Evolutionary conservation across 2,329 filamentous ascomycete species (phyloP).

Genomic region (Stachybotrys elegans): DNA sequence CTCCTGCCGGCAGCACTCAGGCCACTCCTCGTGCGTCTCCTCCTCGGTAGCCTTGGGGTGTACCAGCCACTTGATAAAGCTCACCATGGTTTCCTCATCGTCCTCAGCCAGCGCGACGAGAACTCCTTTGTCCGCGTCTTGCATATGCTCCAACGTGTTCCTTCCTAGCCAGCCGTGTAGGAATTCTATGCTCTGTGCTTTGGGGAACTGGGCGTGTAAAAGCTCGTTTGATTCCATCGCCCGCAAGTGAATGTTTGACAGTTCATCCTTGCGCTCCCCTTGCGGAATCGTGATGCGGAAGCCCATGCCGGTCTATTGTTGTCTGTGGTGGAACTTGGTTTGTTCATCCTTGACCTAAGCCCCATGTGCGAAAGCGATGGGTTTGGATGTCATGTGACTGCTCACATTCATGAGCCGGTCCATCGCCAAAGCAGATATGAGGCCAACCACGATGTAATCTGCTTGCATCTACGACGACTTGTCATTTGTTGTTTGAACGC

Average conservation of each 20-base stretch:
- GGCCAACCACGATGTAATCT: too few species aligned
- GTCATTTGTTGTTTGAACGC: too few species aligned
- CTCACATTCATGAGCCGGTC: too few species aligned
- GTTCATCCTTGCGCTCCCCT: slow-evolving; percentile 15
- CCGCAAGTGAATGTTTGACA: slow-evolving; percentile 27
- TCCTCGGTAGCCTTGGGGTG: slow-evolving; percentile 15
- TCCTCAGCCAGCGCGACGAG: slow-evolving; percentile 27
- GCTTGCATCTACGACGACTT: too few species aligned
- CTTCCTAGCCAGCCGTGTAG: slow-evolving; percentile 23
- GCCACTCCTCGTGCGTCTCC: slow-evolving; percentile 18
- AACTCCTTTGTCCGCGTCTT: slow-evolving; percentile 19
- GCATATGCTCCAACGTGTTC: slow-evolving; percentile 24
- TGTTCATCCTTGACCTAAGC: neutral
- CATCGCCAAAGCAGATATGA: too few species aligned
- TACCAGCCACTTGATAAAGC: slow-evolving; percentile 32
- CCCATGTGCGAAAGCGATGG: neutral
- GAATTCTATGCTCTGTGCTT: slow-evolving; percentile 18
- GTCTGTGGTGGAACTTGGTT: neutral
- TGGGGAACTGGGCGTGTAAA: slow-evolving; percentile 35
- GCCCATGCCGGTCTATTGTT: slow-evolving; percentile 12
- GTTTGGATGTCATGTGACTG: slow-evolving; percentile 3
- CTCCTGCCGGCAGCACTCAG: slow-evolving; percentile 20
- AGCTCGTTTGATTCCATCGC: slow-evolving; percentile 34
- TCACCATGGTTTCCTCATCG: slow-evolving; percentile 20
- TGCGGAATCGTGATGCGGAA: slow-evolving; percentile 21